These are phyloP conservation scores for Zymoseptoria tritici DNA, from an alignment of 2,329 filamentous ascomycete genomes.

Conservation along the genomic window DNA sequence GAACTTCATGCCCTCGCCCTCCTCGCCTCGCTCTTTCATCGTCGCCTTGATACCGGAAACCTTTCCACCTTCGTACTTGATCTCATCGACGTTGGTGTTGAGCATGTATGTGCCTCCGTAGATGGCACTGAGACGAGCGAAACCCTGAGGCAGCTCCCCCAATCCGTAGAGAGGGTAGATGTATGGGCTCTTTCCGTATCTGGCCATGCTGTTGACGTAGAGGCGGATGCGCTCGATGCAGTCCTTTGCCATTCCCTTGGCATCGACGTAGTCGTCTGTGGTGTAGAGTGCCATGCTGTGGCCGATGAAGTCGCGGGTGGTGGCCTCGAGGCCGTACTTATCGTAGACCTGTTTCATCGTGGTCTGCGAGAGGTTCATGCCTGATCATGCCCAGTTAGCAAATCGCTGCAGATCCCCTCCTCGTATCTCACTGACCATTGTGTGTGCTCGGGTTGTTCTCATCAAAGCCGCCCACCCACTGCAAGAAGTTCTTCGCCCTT, in stretches of 20 bases:
- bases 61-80: slow-evolving; percentile 70
- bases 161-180: slow-evolving; percentile 98
- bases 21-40: slow-evolving; percentile 79
- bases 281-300: slow-evolving; percentile 97
- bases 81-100: slow-evolving; percentile 87
- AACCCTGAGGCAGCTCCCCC: slow-evolving; percentile 93
- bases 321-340: slow-evolving; percentile 86
- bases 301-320: slow-evolving; percentile 91
- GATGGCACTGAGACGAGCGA: slow-evolving; percentile 93
- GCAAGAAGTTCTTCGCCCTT: slow-evolving; percentile 90
- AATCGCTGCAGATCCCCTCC: neutral
- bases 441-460: slow-evolving; percentile 74
- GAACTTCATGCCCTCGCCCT: slow-evolving; percentile 73
- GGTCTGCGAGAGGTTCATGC: slow-evolving; percentile 67
- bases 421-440: slow-evolving; percentile 56
- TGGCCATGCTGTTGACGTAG: slow-evolving; percentile 94
- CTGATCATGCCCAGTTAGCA: slow-evolving; percentile 33
- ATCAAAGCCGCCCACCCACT: slow-evolving; percentile 88
- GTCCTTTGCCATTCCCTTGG: slow-evolving; percentile 67
- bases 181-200: slow-evolving; percentile 97
- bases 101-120: slow-evolving; percentile 99
- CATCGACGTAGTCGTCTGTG: slow-evolving; percentile 76
- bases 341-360: slow-evolving; percentile 99
- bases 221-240: slow-evolving; percentile 86
- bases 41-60: slow-evolving; percentile 95